phyloP scores from a whole-genome alignment of 2,329 filamentous ascomycete species.

The Polytolypa hystricis region DNA sequence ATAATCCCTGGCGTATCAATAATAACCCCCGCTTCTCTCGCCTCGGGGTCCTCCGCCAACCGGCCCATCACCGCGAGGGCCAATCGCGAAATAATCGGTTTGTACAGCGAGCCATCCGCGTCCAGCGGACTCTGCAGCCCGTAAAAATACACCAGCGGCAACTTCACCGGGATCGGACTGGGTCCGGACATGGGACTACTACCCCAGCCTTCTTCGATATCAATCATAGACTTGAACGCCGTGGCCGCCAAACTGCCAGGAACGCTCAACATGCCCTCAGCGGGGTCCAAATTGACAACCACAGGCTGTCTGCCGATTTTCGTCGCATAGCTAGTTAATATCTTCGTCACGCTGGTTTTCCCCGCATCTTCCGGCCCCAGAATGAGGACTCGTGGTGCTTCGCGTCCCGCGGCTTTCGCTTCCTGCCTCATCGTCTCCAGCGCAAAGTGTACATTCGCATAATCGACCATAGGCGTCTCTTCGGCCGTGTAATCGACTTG shows the following conservation, averaged over 20 bases:
- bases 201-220: constrained; percentile 82
- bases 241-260: constrained; percentile 76
- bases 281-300: constrained; percentile 74
- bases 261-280: constrained; percentile 65
- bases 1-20: constrained; percentile 71
- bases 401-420: constrained; percentile 38
- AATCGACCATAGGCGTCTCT: constrained; percentile 69
- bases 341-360: constrained; percentile 72
- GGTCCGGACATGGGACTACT: constrained; percentile 84
- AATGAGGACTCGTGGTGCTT: constrained; percentile 74
- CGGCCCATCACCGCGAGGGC: constrained; percentile 68
- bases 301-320: constrained; percentile 63
- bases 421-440: constrained; percentile 61
- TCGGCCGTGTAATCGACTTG: constrained; percentile 59
- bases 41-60: constrained; percentile 61
- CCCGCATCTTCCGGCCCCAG: constrained; percentile 68
- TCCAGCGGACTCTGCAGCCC: constrained; percentile 58
- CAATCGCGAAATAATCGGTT: constrained; percentile 61
- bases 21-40: constrained; percentile 65
- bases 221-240: constrained; percentile 78
- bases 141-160: constrained; percentile 84
- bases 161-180: constrained; percentile 76
- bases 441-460: constrained; percentile 79
- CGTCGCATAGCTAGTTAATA: constrained; percentile 67
- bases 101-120: constrained; percentile 62